Evolutionary conservation across 768 basidiomycete species (phyloP), one percentile per base, ranked within the genome.

Genomic region (Multifurca ochricompacta): DNA sequence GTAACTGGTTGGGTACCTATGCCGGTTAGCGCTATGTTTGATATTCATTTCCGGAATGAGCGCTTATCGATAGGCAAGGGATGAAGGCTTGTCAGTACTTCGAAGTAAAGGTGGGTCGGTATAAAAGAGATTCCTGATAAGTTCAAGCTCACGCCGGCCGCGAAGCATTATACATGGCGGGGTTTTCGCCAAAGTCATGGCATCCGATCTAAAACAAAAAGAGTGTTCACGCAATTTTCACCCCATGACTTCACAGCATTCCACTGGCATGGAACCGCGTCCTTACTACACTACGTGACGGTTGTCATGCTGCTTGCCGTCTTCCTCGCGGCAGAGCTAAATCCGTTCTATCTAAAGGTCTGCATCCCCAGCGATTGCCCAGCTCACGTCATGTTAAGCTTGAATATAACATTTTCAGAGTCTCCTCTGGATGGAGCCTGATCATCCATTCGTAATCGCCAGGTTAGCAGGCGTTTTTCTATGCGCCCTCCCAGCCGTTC

Each of bases 1-100:
- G 89, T 71, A 92, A 92, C 67, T 91, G 90, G 90, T 64, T 89
- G 52, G 90, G 90, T 41, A 87, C 87, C 6, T 90, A 88, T 68
- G 68, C 91, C 11, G 89, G 88, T 83, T 42, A 47, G 56, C 42
- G 27, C 39, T 47, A 54, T 40, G 77, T 65, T 39, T 43, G 42
- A 21, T 30, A 45, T 49, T 51, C 48, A 28, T 58, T 50, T 60
- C 59, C 60, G 62, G 51, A 48, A 51, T 56, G 36, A 44, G 37
- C 51, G 53, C 48, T 51, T 37, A 56, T 55, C 48, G 42, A 37
- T 45, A n/a, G 13, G 13, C 35, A 59, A 89, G 87, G 87, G 34
- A 91, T 91, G 85, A 88, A 89, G 71, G 80, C 81, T 6, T 92
- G 90, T 64, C 83, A 89, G 64, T 90, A 86, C 64, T 77, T 91